phyloP scores from a whole-genome alignment of 306 rosid species.

The Benincasa hispida region DNA sequence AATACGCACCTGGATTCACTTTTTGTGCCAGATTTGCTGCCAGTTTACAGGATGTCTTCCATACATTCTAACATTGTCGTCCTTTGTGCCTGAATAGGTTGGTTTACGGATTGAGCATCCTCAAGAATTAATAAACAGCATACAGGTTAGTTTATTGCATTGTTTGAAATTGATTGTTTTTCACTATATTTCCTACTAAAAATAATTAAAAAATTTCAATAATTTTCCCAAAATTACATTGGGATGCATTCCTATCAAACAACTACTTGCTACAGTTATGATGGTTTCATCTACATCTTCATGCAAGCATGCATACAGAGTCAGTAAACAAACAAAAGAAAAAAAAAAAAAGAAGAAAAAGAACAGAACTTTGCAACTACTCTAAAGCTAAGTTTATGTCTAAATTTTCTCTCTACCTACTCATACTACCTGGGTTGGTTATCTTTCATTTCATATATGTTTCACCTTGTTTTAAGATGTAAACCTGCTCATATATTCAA shows the following conservation, averaged over 20 bases:
- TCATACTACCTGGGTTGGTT: background rate
- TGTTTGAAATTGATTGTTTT: background rate
- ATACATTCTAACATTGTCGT: constrained; percentile 5
- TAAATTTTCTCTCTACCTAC: background rate
- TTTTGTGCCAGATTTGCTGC: background rate
- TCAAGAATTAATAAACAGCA: constrained; percentile 71
- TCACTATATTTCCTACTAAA: background rate
- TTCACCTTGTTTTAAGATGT: background rate
- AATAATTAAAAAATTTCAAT: background rate
- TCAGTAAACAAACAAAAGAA: background rate
- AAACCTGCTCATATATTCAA: background rate
- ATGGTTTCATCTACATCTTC: background rate
- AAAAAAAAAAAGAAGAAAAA: background rate
- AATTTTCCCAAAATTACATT: background rate
- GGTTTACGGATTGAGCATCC: constrained; percentile 97
- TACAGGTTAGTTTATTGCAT: constrained; percentile 47
- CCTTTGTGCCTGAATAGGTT: constrained; percentile 42
- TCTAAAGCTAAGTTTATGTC: background rate
- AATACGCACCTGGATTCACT: background rate
- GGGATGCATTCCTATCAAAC: background rate
- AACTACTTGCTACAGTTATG: background rate
- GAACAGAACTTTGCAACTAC: background rate
- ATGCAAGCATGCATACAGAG: background rate
- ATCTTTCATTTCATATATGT: background rate
- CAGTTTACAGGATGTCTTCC: background rate